Percentiles rank a stretch among this genome's conserved stretches.
Conservation (phyloP, 2,329 filamentous ascomycete species). For the Ramularia endophylla region DNA sequence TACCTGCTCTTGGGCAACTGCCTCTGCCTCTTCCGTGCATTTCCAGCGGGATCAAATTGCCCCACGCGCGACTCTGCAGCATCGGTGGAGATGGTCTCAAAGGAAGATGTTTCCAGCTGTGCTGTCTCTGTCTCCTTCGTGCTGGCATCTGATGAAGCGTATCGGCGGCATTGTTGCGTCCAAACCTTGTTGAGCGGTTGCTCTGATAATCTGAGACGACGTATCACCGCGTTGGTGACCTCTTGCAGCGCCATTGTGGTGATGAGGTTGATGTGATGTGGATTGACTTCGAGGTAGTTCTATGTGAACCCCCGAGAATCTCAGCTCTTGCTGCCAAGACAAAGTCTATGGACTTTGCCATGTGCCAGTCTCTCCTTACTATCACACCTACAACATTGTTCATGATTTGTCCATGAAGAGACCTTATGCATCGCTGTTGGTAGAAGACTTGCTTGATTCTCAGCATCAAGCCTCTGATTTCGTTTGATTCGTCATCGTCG, state of each 20-base stretch:
- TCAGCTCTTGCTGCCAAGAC: too few relatives aligned
- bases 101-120: slow-evolving; percentile 38
- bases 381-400: too few relatives aligned
- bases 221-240: slow-evolving; percentile 26
- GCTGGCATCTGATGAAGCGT: slow-evolving; percentile 27
- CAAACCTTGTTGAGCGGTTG: slow-evolving; percentile 16
- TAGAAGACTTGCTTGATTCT: too few relatives aligned
- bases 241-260: slow-evolving; percentile 28
- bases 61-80: slow-evolving; percentile 37
- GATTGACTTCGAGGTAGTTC: too few relatives aligned
- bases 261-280: slow-evolving; percentile 4
- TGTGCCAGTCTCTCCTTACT: too few relatives aligned
- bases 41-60: slow-evolving; percentile 33
- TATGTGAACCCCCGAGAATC: too few relatives aligned
- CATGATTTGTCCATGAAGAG: too few relatives aligned
- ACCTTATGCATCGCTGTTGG: too few relatives aligned
- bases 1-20: slow-evolving; percentile 51
- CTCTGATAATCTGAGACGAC: slow-evolving; percentile 20
- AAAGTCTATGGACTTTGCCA: too few relatives aligned
- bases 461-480: too few relatives aligned
- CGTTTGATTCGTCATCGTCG: too few relatives aligned
- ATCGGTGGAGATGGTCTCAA: slow-evolving; percentile 34
- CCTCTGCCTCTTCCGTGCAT: slow-evolving; percentile 37
- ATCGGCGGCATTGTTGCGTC: slow-evolving; percentile 25
- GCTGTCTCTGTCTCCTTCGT: slow-evolving; percentile 16